These are phyloP conservation scores for Nitzschia putrida DNA, from an alignment of 108 stramenopile genomes.

Conservation along the genomic window DNA sequence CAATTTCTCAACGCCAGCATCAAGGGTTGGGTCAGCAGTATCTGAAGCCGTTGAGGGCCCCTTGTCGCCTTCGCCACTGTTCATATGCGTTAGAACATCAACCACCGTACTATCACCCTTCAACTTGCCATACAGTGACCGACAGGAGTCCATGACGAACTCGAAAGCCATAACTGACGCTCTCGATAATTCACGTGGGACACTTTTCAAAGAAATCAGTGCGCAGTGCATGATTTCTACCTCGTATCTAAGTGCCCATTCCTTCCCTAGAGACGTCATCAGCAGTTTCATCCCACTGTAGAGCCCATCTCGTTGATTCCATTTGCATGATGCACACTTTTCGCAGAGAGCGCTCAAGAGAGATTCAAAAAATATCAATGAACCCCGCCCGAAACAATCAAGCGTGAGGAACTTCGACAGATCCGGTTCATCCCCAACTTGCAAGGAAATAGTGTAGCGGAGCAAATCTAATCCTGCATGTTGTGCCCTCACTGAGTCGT, in stretches of 20 bases:
- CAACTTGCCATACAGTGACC: slow-evolving; percentile 55
- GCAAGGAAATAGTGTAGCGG: slow-evolving; percentile 31
- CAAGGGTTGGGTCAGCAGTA: neutral
- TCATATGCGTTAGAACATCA: neutral
- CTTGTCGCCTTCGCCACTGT: slow-evolving; percentile 1
- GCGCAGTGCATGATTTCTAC: slow-evolving; percentile 69
- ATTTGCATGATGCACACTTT: slow-evolving; percentile 40
- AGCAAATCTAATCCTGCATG: slow-evolving; percentile 38
- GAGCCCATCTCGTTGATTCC: slow-evolving; percentile 53
- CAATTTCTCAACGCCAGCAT: neutral
- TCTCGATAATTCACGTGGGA: slow-evolving; percentile 58
- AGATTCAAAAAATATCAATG: slow-evolving; percentile 52
- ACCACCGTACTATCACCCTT: slow-evolving; percentile 7
- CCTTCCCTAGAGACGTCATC: slow-evolving; percentile 45
- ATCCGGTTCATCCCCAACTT: neutral
- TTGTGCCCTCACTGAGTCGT: slow-evolving; percentile 3
- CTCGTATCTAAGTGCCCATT: slow-evolving; percentile 68
- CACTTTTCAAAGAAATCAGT: slow-evolving; percentile 72
- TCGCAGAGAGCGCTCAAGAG: slow-evolving; percentile 56
- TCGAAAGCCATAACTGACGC: slow-evolving; percentile 54
- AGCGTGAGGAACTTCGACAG: too few species aligned
- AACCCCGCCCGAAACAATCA: slow-evolving; percentile 25
- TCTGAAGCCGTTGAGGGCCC: neutral
- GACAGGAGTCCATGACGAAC: slow-evolving; percentile 61
- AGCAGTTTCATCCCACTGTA: slow-evolving; percentile 48